Base-by-base conservation (phyloP, 2,329 filamentous ascomycete genomes). In the Microcera coccophila region DNA sequence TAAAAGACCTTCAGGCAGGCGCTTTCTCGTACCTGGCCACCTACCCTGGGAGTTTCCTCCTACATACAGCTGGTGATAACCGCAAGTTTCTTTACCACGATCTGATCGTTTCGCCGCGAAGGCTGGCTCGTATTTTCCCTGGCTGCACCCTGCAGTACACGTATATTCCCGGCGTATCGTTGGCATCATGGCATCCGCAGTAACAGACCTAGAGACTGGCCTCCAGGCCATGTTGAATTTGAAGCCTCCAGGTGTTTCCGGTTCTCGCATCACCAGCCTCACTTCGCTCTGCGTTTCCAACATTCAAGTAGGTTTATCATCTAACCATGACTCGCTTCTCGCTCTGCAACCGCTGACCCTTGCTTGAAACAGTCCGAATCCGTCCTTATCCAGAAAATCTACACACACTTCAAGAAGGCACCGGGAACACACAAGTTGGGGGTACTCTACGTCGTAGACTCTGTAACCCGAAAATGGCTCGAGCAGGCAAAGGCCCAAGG, bases 361-460 rank as follows among this genome's bases (percentile, higher is more conserved):
- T 15, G 31, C 5, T 57, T 58, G 49, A 50, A 45, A 48, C 52
- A 96, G 93, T 91, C 87, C 69, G 91, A 97, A 73, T 93, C 89
- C 41, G 83, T 90, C 59, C 82, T 98, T 62, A 88, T 97, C 59
- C 90, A 95, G 68, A 96, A 95, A 68, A 85, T 98, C 62, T 95
- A 87, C 72, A 94, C 90, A 54, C 90, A 96, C 63, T 94, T 97
- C 78, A 95, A 94, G 71, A 95, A 93, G 70, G 85, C 90, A 56
- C 88, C 89, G 47, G 82, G 82, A 65, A 95, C 90, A 66, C 91
- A 98, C 80, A 98, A 98, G 73, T 80, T 98, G 69, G 93, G 93
- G 72, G 90, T 96, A 64, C 84, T 98, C 73, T 98, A 98, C 84
- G 90, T 97, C 73, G 88, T 98, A 90, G 93, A 98, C 79, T 95